Evolutionary conservation across 257 asterid species (phyloP).

Genomic region (Solanum chmielewskii): DNA sequence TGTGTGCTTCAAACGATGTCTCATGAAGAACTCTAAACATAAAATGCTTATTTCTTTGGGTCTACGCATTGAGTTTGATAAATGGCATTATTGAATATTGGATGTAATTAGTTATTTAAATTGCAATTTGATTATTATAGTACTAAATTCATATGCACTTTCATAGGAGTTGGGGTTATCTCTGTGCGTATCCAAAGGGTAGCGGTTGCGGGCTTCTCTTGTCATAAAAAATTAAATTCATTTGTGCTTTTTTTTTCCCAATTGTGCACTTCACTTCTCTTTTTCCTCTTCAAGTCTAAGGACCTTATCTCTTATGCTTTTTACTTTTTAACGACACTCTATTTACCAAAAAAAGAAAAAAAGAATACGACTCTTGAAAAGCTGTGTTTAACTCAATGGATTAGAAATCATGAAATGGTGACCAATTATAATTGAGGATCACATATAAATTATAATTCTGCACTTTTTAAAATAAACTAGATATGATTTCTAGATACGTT

Average conservation of each 20-base stretch:
- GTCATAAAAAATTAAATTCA: not conserved
- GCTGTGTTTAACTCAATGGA: not conserved
- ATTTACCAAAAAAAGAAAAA: not conserved
- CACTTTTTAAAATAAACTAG: not conserved
- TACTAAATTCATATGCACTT: not conserved
- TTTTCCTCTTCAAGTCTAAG: not conserved
- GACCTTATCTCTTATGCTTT: not conserved
- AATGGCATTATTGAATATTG: not conserved
- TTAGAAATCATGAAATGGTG: not conserved
- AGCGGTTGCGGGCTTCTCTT: not conserved
- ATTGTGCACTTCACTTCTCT: not conserved
- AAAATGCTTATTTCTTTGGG: not conserved
- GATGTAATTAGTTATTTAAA: not conserved
- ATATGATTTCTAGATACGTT: not conserved
- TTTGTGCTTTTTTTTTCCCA: not conserved
- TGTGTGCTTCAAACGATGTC: not conserved
- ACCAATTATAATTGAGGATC: not conserved
- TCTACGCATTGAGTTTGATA: not conserved
- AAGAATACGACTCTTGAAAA: not conserved
- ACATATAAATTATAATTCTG: not conserved
- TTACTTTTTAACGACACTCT: not conserved
- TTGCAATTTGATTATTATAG: not conserved
- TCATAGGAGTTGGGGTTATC: not conserved
- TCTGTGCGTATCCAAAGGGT: not conserved
- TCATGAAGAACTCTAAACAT: not conserved